Conservation (phyloP, 73 alveolate genomes). For the Blepharisma stoltei region DNA sequence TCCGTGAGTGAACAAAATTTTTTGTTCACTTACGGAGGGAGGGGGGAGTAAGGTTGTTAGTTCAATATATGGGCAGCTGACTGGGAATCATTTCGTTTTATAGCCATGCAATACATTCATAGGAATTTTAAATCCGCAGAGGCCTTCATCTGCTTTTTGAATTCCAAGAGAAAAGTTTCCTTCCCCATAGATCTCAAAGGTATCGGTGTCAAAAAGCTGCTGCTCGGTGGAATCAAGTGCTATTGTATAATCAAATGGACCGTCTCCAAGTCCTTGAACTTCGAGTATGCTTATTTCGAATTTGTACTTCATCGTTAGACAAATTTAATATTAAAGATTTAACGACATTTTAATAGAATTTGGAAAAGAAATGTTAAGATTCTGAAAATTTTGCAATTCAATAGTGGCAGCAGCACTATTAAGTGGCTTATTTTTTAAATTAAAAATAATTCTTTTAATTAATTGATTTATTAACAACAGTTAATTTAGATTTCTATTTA, state of each 20-base stretch:
- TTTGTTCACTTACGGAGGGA: too few species aligned
- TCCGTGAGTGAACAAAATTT: too few species aligned
- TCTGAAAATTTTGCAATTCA: too few species aligned
- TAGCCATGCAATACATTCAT: constrained; percentile 15
- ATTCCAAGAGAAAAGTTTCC: constrained; percentile 22
- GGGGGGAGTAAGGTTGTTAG: background rate
- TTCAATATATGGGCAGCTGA: background rate
- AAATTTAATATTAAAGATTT: too few species aligned
- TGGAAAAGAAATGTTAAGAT: too few species aligned
- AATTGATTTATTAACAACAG: too few species aligned
- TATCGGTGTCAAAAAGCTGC: constrained; percentile 14
- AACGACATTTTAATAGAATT: too few species aligned
- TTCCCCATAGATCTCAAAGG: constrained; percentile 25
- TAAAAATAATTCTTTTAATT: too few species aligned
- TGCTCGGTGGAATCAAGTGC: constrained; percentile 20
- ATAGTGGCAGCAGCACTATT: too few species aligned
- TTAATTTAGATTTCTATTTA: too few species aligned
- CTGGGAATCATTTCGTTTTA: constrained; percentile 14
- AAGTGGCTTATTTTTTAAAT: too few species aligned
- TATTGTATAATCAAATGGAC: constrained; percentile 25
- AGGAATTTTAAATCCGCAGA: constrained; percentile 16
- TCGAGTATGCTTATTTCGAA: constrained; percentile 24
- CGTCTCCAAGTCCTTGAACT: constrained; percentile 11
- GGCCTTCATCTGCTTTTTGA: background rate
- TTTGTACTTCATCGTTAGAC: constrained; percentile 6